Evolutionary conservation across 306 rosid genomes (phyloP).

Genomic region (Vicia sativa): DNA sequence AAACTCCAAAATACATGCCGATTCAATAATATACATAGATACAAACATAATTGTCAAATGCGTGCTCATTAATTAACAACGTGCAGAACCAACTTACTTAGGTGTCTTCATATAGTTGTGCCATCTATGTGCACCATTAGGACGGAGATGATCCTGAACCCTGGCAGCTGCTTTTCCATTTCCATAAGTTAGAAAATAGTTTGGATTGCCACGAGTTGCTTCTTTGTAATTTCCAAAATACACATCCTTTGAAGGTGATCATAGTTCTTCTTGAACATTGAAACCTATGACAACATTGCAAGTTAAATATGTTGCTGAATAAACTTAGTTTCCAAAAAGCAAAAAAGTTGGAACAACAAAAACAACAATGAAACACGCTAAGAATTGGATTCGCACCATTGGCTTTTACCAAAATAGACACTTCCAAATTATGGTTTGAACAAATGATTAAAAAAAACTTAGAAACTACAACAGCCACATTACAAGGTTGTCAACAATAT

Average conservation of each 20-base stretch:
- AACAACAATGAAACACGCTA: constrained; percentile 7
- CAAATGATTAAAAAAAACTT: neutral
- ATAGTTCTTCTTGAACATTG: constrained; percentile 96
- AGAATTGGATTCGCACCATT: constrained; percentile 22
- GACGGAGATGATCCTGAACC: constrained; percentile 93
- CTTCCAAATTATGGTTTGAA: neutral
- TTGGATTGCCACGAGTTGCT: constrained; percentile 95
- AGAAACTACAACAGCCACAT: constrained; percentile 16
- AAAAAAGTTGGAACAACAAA: constrained; percentile 10
- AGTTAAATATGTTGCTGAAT: constrained; percentile 15
- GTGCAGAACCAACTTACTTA: constrained; percentile 55
- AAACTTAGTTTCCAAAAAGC: constrained; percentile 15
- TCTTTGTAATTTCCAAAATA: constrained; percentile 91
- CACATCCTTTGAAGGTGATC: constrained; percentile 92
- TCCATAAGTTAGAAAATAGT: constrained; percentile 93
- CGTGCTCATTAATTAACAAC: constrained; percentile 33
- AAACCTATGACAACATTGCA: constrained; percentile 60
- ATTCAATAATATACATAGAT: no score
- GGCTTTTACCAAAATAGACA: constrained; percentile 8
- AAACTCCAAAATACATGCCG: constrained; percentile 26
- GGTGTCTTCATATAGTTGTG: constrained; percentile 97
- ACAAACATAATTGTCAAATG: constrained; percentile 14
- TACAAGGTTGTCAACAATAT: constrained; percentile 8
- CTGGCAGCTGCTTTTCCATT: constrained; percentile 99
- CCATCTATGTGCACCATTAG: constrained; percentile 99